A percentile compares a stretch with the other conserved stretches of the same genome.
Conservation (phyloP, 176 grass and related monocot species). For the Oryza meridionalis region DNA sequence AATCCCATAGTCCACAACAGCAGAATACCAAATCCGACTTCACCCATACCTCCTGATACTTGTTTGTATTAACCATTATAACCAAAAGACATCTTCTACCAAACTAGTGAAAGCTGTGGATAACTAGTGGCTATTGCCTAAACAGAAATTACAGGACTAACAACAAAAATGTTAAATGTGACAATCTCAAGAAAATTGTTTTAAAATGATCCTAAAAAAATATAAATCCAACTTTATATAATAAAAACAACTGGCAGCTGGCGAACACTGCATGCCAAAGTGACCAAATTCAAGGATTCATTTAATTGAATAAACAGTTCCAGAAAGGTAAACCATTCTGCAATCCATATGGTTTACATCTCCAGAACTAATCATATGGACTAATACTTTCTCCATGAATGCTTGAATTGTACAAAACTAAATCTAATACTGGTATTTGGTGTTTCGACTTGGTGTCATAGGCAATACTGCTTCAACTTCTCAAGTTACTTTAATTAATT, state of each 20-base stretch:
- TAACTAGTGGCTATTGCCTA: neutral
- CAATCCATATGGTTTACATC: neutral
- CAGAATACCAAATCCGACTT: neutral
- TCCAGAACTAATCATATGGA: neutral
- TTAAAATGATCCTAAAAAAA: neutral
- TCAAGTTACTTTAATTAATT: neutral
- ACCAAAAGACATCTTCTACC: too few species aligned
- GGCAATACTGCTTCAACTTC: neutral
- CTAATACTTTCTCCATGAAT: neutral
- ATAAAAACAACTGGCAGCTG: neutral
- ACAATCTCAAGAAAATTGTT: neutral
- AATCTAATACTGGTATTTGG: neutral
- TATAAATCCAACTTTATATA: neutral
- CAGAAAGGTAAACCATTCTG: neutral
- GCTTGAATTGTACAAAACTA: neutral
- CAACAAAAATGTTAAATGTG: neutral
- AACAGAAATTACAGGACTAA: constrained; percentile 13
- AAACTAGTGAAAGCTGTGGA: neutral
- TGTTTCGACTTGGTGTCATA: neutral
- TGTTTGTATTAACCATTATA: neutral
- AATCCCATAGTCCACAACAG: neutral
- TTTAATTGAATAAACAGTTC: neutral
- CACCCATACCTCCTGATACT: neutral
- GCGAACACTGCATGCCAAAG: neutral
- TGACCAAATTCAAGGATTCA: constrained; percentile 13